These are phyloP conservation scores for Antrodiella citrinella DNA, from an alignment of 768 basidiomycete species.

Conservation along the genomic window DNA sequence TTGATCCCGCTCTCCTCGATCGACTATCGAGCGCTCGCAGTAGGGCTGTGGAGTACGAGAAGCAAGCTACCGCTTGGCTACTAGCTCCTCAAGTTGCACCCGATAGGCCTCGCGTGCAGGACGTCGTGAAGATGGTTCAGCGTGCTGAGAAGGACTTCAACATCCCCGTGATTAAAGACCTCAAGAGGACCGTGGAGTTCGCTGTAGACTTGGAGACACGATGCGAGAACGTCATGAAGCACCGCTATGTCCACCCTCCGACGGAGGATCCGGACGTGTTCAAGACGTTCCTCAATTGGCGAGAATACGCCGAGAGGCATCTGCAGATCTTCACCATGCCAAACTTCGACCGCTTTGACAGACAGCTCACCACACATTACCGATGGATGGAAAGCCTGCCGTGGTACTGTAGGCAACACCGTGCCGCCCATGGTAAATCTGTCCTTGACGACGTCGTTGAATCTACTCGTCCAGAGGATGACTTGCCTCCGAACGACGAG, in stretches of 20 bases:
- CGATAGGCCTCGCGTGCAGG: slow-evolving; percentile 53
- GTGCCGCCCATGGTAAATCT: slow-evolving; percentile 50
- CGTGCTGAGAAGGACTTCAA: slow-evolving; percentile 73
- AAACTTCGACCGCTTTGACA: slow-evolving; percentile 58
- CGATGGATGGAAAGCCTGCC: slow-evolving; percentile 70
- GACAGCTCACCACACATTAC: slow-evolving; percentile 57
- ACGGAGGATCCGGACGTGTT: slow-evolving; percentile 59
- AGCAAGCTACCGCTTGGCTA: slow-evolving; percentile 68
- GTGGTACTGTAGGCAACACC: slow-evolving; percentile 70
- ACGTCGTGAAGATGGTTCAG: slow-evolving; percentile 59
- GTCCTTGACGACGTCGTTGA: slow-evolving; percentile 72
- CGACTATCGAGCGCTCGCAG: slow-evolving; percentile 54
- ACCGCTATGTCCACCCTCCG: slow-evolving; percentile 39
- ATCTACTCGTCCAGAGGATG: slow-evolving; percentile 69
- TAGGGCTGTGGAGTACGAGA: slow-evolving; percentile 74
- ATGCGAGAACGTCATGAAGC: slow-evolving; percentile 67
- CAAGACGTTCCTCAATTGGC: slow-evolving; percentile 67
- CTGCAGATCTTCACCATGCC: slow-evolving; percentile 68
- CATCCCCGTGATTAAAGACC: slow-evolving; percentile 55
- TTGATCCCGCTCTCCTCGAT: slow-evolving; percentile 59
- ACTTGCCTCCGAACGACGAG: slow-evolving; percentile 70
- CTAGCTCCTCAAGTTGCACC: slow-evolving; percentile 41
- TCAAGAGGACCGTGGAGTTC: slow-evolving; percentile 65
- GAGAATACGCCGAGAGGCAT: slow-evolving; percentile 60
- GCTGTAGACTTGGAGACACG: slow-evolving; percentile 71